Base-by-base conservation (phyloP, 306 rosid genomes). In the Cucumis melo region DNA sequence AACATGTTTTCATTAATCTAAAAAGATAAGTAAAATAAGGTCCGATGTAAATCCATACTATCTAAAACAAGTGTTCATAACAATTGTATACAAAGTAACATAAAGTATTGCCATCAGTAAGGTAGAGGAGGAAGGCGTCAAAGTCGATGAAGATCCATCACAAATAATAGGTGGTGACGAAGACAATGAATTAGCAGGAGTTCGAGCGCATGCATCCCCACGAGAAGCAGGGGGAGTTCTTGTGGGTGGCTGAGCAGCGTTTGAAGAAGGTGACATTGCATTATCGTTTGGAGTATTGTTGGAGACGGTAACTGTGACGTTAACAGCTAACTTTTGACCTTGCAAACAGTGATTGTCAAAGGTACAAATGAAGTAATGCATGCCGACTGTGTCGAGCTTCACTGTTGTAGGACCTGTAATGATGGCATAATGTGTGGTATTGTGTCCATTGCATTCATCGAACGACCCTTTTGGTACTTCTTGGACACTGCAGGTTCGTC, bases 251-350 rank as follows among this genome's bases (percentile, higher is more conserved):
- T 23, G 60, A 15, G 77, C 63, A 68, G 34, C 8, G 74, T 68
- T 68, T 12, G 78, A 34, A 41, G 78, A 32, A 20, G 61, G 39
- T 6, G 48, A 6, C 64, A 15, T 11, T 15, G 73, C 8, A 38
- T 12, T 36, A 27, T 27, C 29, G 7, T 10, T 16, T 9, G 56
- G 3, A 19, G 80, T 4, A 34, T 48, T 53, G 16, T 78, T 24
- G 0, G 38, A n/a, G 78, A 78, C 80, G 46, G 12, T 32, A 32
- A 32, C 36, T 2, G 36, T 39, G 46, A 41, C 46, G 6, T 61
- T 74, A 57, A 85, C 50, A 44, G 80, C 50, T 8, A 79, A 46
- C 77, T 82, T 84, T 79, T 80, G 82, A 63, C 80, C 82, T 13
- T 10, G 8, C 10, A 20, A 54, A 68, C 87, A 80, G 41, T 84